A percentile compares a stretch with the other conserved stretches of the same genome.
Conservation (phyloP, 2,329 filamentous ascomycete genomes). For the Botrytis porri region DNA sequence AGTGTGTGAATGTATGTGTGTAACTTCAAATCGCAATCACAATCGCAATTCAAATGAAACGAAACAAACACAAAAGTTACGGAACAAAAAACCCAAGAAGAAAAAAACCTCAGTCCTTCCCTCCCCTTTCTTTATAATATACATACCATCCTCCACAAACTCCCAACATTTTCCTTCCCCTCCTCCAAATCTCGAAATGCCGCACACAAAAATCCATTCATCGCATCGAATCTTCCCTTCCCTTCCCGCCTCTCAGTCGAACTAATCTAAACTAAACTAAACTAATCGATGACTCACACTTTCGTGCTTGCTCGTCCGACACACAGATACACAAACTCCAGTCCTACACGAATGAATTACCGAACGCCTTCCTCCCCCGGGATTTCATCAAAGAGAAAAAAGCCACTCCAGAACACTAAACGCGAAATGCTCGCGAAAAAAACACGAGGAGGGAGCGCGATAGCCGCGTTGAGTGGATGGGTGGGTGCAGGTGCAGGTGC, state of each 20-base stretch:
- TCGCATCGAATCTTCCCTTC: background rate
- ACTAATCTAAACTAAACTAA: too few relatives aligned
- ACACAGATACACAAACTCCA: background rate
- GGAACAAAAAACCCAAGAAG: background rate
- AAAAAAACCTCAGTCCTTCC: slow-evolving; percentile 13
- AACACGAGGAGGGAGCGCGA: background rate
- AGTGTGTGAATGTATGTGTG: background rate
- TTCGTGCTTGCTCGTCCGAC: background rate
- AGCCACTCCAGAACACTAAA: background rate
- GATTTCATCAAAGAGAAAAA: too few relatives aligned
- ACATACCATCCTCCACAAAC: background rate
- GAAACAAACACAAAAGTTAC: background rate
- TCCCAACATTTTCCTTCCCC: background rate
- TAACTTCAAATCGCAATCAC: background rate
- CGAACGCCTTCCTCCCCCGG: too few relatives aligned
- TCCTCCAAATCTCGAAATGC: background rate
- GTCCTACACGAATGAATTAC: background rate
- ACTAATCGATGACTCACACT: slow-evolving; percentile 14
- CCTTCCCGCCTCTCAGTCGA: background rate
- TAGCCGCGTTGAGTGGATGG: slow-evolving; percentile 18
- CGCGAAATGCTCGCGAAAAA: slow-evolving; percentile 8
- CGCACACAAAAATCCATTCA: background rate
- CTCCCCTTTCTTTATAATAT: background rate
- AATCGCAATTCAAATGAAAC: background rate
- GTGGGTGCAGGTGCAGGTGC: too few relatives aligned